Evolutionary conservation across 2,329 filamentous ascomycete species (phyloP).

Genomic region (Ascochyta koolunga): DNA sequence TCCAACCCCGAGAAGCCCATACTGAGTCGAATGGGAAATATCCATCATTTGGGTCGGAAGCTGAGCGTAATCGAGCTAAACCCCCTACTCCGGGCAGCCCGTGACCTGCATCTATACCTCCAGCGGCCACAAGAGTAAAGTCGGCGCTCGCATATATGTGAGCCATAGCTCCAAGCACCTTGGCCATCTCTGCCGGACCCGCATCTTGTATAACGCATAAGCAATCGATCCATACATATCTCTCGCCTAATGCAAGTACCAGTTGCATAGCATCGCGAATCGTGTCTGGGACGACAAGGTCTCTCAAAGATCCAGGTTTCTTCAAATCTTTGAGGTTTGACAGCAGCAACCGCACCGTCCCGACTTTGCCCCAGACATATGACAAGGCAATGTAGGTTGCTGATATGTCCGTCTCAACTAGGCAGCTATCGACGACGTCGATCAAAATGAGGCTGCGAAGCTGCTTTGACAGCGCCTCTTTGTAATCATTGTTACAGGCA

Average conservation of each 20-base stretch:
- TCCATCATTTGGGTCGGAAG: not conserved
- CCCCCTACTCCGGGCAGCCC: not conserved
- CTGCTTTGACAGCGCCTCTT: no score
- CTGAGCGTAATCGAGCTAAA: not conserved
- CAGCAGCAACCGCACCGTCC: not conserved
- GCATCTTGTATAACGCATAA: conserved; percentile 1
- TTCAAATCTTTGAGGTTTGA: not conserved
- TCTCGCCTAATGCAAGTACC: not conserved
- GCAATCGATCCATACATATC: not conserved
- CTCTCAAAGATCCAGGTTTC: not conserved
- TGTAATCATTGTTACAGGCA: not conserved
- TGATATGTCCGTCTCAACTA: not conserved
- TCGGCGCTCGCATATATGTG: not conserved
- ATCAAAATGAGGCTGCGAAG: not conserved
- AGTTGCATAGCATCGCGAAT: not conserved
- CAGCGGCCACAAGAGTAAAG: not conserved
- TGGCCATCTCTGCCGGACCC: not conserved
- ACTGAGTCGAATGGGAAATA: not conserved
- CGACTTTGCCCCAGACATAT: not conserved
- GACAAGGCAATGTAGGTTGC: not conserved
- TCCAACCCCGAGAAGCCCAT: not conserved
- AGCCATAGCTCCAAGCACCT: not conserved
- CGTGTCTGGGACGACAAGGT: not conserved
- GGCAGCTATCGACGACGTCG: not conserved
- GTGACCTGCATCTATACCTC: not conserved